Conservation (phyloP, 2,329 filamentous ascomycete species). For the Aspergillus phoenicis region DNA sequence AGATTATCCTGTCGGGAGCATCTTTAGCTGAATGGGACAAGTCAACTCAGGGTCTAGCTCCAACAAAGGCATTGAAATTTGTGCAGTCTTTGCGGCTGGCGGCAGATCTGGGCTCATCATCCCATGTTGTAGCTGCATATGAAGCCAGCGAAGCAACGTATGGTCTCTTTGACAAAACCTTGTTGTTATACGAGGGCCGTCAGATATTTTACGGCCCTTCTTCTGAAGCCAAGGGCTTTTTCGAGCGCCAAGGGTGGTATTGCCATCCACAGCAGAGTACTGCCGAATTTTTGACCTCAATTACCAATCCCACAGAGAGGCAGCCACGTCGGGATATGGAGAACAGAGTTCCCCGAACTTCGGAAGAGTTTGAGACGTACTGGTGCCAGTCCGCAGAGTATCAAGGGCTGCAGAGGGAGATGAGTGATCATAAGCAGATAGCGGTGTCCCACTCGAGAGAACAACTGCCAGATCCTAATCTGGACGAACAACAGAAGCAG, state of each 20-base stretch:
- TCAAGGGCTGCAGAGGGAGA: constrained; percentile 39
- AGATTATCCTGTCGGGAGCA: constrained; percentile 50
- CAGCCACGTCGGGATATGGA: constrained; percentile 60
- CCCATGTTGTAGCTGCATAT: constrained; percentile 57
- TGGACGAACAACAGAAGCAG: constrained; percentile 40
- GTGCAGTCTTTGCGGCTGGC: constrained; percentile 50
- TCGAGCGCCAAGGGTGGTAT: constrained; percentile 67
- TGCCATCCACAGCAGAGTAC: constrained; percentile 68
- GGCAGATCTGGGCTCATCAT: constrained; percentile 49
- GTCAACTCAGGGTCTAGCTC: constrained; percentile 50
- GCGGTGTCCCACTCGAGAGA: constrained; percentile 32
- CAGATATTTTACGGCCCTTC: constrained; percentile 73
- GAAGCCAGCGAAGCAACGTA: constrained; percentile 48
- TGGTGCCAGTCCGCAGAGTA: constrained; percentile 58
- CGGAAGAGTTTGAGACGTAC: constrained; percentile 65
- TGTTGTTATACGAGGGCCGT: constrained; percentile 70
- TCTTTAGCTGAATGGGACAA: constrained; percentile 49
- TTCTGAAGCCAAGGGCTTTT: constrained; percentile 61
- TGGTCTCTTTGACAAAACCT: constrained; percentile 66
- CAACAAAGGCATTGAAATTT: constrained; percentile 57
- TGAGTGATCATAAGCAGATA: constrained; percentile 40
- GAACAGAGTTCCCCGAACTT: constrained; percentile 62
- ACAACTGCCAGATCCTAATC: constrained; percentile 33
- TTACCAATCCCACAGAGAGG: constrained; percentile 65
- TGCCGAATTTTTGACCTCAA: constrained; percentile 67